These are phyloP conservation scores for Chytriomyces confervae DNA, from an alignment of 192 early-diverging fungal genomes.

Conservation along the genomic window DNA sequence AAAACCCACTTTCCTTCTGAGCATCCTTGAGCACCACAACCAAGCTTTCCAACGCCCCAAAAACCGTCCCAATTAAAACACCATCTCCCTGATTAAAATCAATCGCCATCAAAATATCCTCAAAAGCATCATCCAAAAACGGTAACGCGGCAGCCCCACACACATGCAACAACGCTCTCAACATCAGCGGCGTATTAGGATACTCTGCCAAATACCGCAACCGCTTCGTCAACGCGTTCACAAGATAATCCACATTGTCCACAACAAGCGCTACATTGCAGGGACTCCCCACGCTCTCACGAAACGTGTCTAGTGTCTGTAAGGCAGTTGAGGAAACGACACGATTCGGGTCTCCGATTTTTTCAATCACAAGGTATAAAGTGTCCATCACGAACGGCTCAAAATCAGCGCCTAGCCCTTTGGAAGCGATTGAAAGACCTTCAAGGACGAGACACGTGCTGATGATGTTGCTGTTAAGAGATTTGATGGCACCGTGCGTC, in stretches of 20 bases:
- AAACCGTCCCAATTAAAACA: conserved; percentile 19
- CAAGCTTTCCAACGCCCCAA: conserved; percentile 34
- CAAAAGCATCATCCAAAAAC: conserved; percentile 45
- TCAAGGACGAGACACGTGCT: conserved; percentile 41
- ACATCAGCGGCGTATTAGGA: conserved; percentile 40
- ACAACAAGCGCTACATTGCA: conserved; percentile 34
- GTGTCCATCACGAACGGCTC: conserved; percentile 40
- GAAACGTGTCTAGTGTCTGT: neutral
- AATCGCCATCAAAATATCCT: conserved; percentile 47
- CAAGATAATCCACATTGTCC: conserved; percentile 49
- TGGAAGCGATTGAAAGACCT: conserved; percentile 20
- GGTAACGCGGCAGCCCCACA: conserved; percentile 37
- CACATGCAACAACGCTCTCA: conserved; percentile 39
- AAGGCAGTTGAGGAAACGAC: conserved; percentile 34
- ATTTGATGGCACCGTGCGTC: neutral
- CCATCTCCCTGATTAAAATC: conserved; percentile 30
- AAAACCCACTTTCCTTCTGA: neutral
- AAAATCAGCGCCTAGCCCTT: conserved; percentile 25
- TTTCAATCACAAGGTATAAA: conserved; percentile 46
- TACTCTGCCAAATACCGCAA: conserved; percentile 38
- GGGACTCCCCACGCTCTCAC: neutral
- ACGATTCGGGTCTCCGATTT: conserved; percentile 41
- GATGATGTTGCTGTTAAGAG: conserved; percentile 36
- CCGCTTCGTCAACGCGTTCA: conserved; percentile 41
- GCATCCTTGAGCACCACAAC: conserved; percentile 17